A percentile compares a stretch with the other conserved stretches of the same genome.
Conservation (phyloP, 2,329 filamentous ascomycete species). For the Talaromyces sp. region DNA sequence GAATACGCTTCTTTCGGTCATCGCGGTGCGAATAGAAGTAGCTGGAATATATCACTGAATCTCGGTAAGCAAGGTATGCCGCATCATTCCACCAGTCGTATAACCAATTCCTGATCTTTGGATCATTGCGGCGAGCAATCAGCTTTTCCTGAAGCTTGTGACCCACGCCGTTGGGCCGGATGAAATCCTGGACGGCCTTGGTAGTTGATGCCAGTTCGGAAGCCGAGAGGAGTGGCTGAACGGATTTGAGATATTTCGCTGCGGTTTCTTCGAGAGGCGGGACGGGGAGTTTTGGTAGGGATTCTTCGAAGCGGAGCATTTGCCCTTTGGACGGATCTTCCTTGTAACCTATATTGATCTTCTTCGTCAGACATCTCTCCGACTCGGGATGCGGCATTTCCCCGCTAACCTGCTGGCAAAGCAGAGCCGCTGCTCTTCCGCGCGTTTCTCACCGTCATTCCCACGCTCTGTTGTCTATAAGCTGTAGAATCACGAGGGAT, state of each 20-base stretch:
- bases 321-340: slow-evolving; percentile 59
- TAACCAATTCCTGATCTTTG: slow-evolving; percentile 86
- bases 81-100: slow-evolving; percentile 97
- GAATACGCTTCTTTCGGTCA: slow-evolving; percentile 79
- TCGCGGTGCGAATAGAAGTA: slow-evolving; percentile 99
- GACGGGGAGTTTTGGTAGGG: slow-evolving; percentile 59
- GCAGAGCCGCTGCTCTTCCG: too few relatives aligned
- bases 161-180: slow-evolving; percentile 79
- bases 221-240: slow-evolving; percentile 57
- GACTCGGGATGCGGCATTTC: too few relatives aligned
- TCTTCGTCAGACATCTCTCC: too few relatives aligned
- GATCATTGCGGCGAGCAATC: slow-evolving; percentile 69
- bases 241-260: slow-evolving; percentile 61
- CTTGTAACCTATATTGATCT: slow-evolving; percentile 50
- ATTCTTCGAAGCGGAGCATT: slow-evolving; percentile 64
- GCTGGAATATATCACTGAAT: slow-evolving; percentile 95
- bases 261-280: slow-evolving; percentile 61
- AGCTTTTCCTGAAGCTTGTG: slow-evolving; percentile 83
- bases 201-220: slow-evolving; percentile 59
- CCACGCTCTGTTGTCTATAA: too few relatives aligned
- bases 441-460: too few relatives aligned
- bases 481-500: too few relatives aligned
- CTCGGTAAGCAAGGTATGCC: slow-evolving; percentile 87
- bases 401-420: too few relatives aligned
- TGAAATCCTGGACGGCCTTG: slow-evolving; percentile 81